Conservation (phyloP, 352 stramenopile species). For the Globisporangium cylindrosporum region DNA sequence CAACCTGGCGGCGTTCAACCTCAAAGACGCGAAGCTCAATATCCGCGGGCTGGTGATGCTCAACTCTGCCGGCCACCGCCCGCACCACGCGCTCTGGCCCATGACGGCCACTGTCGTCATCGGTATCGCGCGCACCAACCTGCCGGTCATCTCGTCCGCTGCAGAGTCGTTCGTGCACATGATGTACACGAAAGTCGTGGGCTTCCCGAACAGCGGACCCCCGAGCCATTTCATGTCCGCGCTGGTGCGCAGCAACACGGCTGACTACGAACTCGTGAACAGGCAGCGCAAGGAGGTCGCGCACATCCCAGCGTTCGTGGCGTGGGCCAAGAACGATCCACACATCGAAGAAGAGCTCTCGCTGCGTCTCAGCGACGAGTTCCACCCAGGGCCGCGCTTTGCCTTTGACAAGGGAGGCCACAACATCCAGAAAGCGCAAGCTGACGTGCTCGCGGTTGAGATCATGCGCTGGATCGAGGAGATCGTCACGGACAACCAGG, state of each 20-base stretch:
- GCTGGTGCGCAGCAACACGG: slow-evolving; percentile 31
- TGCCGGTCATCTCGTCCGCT: slow-evolving; percentile 13
- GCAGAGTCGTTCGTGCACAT: slow-evolving; percentile 16
- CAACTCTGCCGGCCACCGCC: slow-evolving; percentile 24
- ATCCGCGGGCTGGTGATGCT: slow-evolving; percentile 30
- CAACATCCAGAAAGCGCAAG: slow-evolving; percentile 54
- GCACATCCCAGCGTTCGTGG: slow-evolving; percentile 36
- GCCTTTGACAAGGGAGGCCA: slow-evolving; percentile 40
- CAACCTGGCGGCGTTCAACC: slow-evolving; percentile 34
- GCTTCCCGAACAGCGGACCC: slow-evolving; percentile 21
- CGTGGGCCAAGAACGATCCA: slow-evolving; percentile 47
- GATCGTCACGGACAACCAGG: slow-evolving; percentile 14
- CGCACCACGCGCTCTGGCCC: slow-evolving; percentile 22
- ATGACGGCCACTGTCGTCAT: slow-evolving; percentile 13
- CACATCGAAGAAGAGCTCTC: slow-evolving; percentile 68
- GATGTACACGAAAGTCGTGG: slow-evolving; percentile 20
- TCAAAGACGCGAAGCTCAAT: slow-evolving; percentile 17
- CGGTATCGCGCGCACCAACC: slow-evolving; percentile 18
- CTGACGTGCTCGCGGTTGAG: slow-evolving; percentile 23
- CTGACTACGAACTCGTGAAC: slow-evolving; percentile 34
- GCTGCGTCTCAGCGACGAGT: slow-evolving; percentile 32
- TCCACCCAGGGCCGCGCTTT: slow-evolving; percentile 26
- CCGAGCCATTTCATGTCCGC: slow-evolving; percentile 22
- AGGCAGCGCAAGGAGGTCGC: slow-evolving; percentile 20
- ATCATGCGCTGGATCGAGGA: slow-evolving; percentile 27